These are phyloP conservation scores for Geotrichum reessii DNA, from an alignment of 1,139 yeast species.

Conservation along the genomic window DNA sequence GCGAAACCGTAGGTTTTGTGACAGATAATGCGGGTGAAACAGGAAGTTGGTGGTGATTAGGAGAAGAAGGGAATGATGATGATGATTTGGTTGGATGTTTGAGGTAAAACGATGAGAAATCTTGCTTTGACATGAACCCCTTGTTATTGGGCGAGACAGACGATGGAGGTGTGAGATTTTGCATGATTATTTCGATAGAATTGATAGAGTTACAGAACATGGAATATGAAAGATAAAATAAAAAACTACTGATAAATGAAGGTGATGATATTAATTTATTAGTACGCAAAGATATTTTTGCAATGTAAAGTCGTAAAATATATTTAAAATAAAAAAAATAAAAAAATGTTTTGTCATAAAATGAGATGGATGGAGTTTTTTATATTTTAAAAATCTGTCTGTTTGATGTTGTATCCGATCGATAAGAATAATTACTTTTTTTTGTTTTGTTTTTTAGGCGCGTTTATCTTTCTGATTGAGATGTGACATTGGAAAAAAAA, in stretches of 20 bases:
- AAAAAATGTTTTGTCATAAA: too few relatives aligned
- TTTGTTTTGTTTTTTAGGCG: too few relatives aligned
- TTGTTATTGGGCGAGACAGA: not conserved
- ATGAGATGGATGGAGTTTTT: too few relatives aligned
- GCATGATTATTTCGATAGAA: not conserved
- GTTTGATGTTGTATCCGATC: too few relatives aligned
- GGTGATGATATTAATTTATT: not conserved
- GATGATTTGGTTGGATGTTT: not conserved
- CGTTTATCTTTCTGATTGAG: too few relatives aligned
- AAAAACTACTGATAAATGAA: not conserved
- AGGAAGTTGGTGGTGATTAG: not conserved
- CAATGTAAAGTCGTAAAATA: too few relatives aligned
- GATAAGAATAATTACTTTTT: too few relatives aligned
- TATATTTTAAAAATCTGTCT: too few relatives aligned
- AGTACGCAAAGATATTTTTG: too few relatives aligned
- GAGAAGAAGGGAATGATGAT: not conserved
- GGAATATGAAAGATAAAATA: too few relatives aligned
- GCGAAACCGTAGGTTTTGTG: not conserved
- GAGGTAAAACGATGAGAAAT: not conserved
- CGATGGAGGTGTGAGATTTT: not conserved
- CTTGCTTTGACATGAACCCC: not conserved
- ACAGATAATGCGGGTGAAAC: not conserved
- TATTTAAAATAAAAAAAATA: too few relatives aligned
- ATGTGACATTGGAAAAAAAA: too few relatives aligned
- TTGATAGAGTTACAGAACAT: not conserved